These are phyloP conservation scores for Clarkia xantiana DNA, from an alignment of 345 rosid genomes.

Conservation along the genomic window DNA sequence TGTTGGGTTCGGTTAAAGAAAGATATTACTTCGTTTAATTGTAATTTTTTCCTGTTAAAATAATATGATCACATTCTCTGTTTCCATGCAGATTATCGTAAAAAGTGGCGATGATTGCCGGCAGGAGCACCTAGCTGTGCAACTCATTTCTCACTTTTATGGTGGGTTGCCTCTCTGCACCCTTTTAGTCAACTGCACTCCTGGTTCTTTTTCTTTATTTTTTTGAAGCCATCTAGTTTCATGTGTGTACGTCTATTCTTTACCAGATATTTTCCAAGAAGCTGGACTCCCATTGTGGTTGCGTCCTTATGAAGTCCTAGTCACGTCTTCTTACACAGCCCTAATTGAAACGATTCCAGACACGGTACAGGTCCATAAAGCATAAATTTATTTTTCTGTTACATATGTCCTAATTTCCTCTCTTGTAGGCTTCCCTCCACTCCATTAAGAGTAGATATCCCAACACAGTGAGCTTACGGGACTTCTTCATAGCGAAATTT, in stretches of 20 bases:
- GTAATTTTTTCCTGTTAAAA: background rate
- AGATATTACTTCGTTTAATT: background rate
- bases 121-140: constrained; percentile 99
- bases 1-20: background rate
- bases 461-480: constrained; percentile 64
- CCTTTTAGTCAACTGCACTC: background rate
- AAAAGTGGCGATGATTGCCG: constrained; percentile 99
- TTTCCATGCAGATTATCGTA: constrained; percentile 56
- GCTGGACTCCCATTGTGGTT: constrained; percentile 99
- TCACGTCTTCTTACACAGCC: constrained; percentile 96
- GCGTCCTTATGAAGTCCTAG: constrained; percentile 90
- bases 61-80: constrained; percentile 4
- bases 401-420: constrained; percentile 8
- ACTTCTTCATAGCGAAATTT: constrained; percentile 85
- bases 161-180: constrained; percentile 31
- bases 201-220: background rate
- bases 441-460: constrained; percentile 94
- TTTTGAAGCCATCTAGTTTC: background rate
- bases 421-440: constrained; percentile 86
- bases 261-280: constrained; percentile 94
- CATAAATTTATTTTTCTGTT: constrained; percentile 4
- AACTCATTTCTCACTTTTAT: constrained; percentile 92
- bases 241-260: background rate
- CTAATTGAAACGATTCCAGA: constrained; percentile 97
- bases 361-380: constrained; percentile 45